A percentile compares a stretch with the other conserved stretches of the same genome.
Conservation (phyloP, 768 basidiomycete species). For the Suillus brevipes region DNA sequence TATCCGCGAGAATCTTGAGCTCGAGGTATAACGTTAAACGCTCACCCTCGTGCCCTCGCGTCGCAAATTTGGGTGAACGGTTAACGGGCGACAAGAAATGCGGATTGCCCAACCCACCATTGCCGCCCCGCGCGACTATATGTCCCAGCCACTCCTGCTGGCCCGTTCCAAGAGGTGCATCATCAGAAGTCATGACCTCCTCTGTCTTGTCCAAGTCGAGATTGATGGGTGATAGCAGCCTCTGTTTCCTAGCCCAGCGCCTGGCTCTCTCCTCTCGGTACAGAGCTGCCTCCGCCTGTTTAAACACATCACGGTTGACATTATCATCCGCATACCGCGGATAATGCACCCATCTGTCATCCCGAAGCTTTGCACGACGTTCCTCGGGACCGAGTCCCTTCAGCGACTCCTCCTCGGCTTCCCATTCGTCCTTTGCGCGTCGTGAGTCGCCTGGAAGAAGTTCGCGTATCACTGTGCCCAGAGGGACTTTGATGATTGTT, state of each 20-base stretch:
- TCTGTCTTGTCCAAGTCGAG: constrained; percentile 64
- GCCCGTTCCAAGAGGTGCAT: constrained; percentile 65
- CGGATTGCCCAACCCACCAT: constrained; percentile 86
- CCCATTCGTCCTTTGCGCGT: constrained; percentile 67
- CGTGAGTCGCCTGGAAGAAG: constrained; percentile 66
- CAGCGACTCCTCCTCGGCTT: constrained; percentile 64
- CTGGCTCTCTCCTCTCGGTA: constrained; percentile 64
- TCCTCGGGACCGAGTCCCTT: constrained; percentile 48
- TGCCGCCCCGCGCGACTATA: constrained; percentile 74
- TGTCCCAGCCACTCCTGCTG: constrained; percentile 56
- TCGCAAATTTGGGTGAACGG: constrained; percentile 86
- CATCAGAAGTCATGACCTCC: constrained; percentile 38
- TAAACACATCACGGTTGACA: constrained; percentile 61
- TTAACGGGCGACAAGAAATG: constrained; percentile 69
- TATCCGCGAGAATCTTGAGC: constrained; percentile 90
- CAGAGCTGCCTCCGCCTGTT: constrained; percentile 64
- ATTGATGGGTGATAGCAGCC: constrained; percentile 44
- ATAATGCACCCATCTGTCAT: constrained; percentile 78
- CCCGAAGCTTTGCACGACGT: constrained; percentile 59
- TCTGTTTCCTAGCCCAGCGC: constrained; percentile 46
- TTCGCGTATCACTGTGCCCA: constrained; percentile 88
- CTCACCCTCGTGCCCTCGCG: constrained; percentile 71
- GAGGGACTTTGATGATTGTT: constrained; percentile 75
- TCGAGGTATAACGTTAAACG: constrained; percentile 82
- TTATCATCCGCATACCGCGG: constrained; percentile 66